phyloP scores from a whole-genome alignment of 2,329 filamentous ascomycete species.

The Ophiocordyceps camponoti-floridani region DNA sequence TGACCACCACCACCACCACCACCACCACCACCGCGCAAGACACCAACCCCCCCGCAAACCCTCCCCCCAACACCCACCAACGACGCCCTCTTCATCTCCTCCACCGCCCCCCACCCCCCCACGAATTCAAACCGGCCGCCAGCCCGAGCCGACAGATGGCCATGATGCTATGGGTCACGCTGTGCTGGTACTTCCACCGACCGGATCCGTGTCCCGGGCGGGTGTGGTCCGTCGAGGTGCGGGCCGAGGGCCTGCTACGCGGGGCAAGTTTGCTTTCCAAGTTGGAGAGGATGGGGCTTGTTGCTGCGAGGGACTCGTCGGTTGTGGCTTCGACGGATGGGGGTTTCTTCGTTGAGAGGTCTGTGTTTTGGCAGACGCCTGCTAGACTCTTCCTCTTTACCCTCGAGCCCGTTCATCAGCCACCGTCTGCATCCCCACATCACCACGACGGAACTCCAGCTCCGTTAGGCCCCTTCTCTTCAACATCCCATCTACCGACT shows the following conservation, averaged over 20 bases:
- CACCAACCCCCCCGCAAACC: conserved; percentile 3
- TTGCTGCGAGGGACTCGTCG: conserved; percentile 56
- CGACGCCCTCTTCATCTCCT: conserved; percentile 81
- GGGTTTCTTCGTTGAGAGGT: conserved; percentile 68
- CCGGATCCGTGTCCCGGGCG: conserved; percentile 23
- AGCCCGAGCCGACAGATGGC: conserved; percentile 81
- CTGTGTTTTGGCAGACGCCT: conserved; percentile 85
- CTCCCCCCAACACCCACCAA: conserved; percentile 63
- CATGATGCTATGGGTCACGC: conserved; percentile 88
- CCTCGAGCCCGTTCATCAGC: conserved; percentile 9
- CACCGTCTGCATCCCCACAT: too few relatives aligned
- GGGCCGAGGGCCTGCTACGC: conserved; percentile 73
- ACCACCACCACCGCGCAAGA: too few relatives aligned
- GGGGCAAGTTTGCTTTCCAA: conserved; percentile 72
- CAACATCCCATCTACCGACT: conserved; percentile 70
- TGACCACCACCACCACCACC: too few relatives aligned
- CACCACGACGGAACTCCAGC: too few relatives aligned
- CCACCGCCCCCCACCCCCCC: conserved; percentile 75
- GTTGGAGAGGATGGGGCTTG: conserved; percentile 81
- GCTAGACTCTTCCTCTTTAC: conserved; percentile 78
- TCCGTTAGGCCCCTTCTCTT: conserved; percentile 55
- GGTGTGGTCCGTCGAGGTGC: conserved; percentile 80
- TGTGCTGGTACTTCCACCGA: conserved; percentile 98
- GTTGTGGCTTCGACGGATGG: conserved; percentile 50
- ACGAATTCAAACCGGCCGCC: conserved; percentile 58